These are phyloP conservation scores for Amaranthus cruentus DNA, from an alignment of 148 eudicot species.

Conservation along the genomic window DNA sequence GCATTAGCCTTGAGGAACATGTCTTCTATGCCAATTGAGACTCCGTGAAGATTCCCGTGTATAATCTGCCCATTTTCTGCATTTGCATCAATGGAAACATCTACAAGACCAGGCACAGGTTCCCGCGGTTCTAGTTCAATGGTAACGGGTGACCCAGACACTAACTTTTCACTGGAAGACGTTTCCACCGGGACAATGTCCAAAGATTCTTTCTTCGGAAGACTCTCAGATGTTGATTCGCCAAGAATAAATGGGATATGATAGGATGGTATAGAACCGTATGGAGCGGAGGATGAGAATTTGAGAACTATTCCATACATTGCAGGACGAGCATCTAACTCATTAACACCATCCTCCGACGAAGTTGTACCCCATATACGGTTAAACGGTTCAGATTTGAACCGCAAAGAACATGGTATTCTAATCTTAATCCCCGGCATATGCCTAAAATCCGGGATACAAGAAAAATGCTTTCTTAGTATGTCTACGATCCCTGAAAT, in stretches of 20 bases:
- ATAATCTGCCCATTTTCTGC: constrained; percentile 78
- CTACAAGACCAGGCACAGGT: constrained; percentile 85
- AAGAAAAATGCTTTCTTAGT: constrained; percentile 72
- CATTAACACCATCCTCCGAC: constrained; percentile 21
- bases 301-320: constrained; percentile 76
- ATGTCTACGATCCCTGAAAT: constrained; percentile 62
- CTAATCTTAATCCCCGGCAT: constrained; percentile 71
- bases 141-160: constrained; percentile 42
- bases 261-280: constrained; percentile 64
- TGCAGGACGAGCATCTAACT: constrained; percentile 49
- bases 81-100: constrained; percentile 71
- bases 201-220: constrained; percentile 31
- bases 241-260: constrained; percentile 86
- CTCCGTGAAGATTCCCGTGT: constrained; percentile 64
- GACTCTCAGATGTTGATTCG: constrained; percentile 35
- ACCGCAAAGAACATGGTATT: constrained; percentile 66
- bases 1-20: constrained; percentile 71
- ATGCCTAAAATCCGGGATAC: constrained; percentile 78
- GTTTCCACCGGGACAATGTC: constrained; percentile 65
- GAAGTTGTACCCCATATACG: constrained; percentile 41
- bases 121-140: constrained; percentile 83
- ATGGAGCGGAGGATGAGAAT: constrained; percentile 86
- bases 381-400: constrained; percentile 58
- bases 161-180: constrained; percentile 30
- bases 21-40: constrained; percentile 86